Percentiles rank a stretch among this genome's conserved stretches.
These are phyloP conservation scores for Crithidia expoeki DNA, from an alignment of 208 protist genomes.

Conservation along the genomic window DNA sequence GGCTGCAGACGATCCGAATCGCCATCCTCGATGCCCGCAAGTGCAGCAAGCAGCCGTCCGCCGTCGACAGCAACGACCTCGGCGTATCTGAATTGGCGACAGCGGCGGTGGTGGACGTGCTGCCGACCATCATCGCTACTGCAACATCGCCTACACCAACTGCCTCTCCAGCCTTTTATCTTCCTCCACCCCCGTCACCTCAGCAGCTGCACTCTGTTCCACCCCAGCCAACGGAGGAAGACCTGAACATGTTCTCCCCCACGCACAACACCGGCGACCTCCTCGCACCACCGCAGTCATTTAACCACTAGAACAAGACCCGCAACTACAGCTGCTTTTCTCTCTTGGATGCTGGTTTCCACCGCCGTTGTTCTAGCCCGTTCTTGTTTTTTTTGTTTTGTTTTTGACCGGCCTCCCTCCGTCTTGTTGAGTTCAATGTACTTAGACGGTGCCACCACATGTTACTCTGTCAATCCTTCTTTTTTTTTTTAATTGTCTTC, in stretches of 20 bases:
- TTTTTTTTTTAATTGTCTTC: neutral
- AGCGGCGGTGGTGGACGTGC: neutral
- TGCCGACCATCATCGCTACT: neutral
- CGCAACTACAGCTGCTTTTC: neutral
- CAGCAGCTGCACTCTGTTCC: slow-evolving; percentile 4
- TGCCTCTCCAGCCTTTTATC: neutral
- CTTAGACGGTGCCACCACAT: too few relatives aligned
- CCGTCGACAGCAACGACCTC: slow-evolving; percentile 21
- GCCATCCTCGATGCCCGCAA: slow-evolving; percentile 30
- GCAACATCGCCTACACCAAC: too few relatives aligned
- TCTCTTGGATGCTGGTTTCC: neutral
- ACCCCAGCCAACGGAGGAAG: slow-evolving; percentile 11
- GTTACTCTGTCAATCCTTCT: too few relatives aligned
- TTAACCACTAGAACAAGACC: slow-evolving; percentile 20
- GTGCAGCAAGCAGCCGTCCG: slow-evolving; percentile 27
- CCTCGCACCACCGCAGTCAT: slow-evolving; percentile 46
- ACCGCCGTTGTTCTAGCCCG: neutral
- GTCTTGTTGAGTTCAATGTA: too few relatives aligned
- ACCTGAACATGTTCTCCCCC: slow-evolving; percentile 53
- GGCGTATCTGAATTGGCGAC: neutral
- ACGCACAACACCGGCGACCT: slow-evolving; percentile 44
- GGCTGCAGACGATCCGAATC: slow-evolving; percentile 28
- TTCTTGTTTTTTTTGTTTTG: too few relatives aligned
- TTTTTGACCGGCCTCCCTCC: neutral
- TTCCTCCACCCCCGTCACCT: neutral